Conservation (phyloP, 106 monocot species). For the Xerophyta viscosa region DNA sequence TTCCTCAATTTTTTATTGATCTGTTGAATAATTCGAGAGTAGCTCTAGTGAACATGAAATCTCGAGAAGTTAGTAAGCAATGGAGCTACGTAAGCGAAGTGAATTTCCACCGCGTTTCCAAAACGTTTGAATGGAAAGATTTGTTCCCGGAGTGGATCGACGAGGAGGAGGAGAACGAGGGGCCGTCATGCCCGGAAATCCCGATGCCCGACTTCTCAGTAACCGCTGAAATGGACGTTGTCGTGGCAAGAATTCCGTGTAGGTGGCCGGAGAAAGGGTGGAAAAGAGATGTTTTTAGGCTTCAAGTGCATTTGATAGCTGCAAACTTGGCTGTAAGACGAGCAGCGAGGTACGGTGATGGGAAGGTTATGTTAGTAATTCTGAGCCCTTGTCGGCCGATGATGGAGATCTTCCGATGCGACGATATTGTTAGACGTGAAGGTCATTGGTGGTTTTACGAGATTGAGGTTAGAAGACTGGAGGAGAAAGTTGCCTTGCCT, state of each 20-base stretch:
- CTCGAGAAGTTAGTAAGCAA: constrained; percentile 10
- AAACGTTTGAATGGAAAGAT: constrained; percentile 56
- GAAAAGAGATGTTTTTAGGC: constrained; percentile 50
- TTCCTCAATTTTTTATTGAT: constrained; percentile 18
- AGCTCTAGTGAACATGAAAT: constrained; percentile 50
- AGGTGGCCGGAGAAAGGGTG: constrained; percentile 31
- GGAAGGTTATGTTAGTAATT: constrained; percentile 43
- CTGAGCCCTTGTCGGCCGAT: constrained; percentile 68
- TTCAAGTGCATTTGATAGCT: constrained; percentile 67
- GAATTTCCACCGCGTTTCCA: constrained; percentile 41
- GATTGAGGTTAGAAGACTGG: constrained; percentile 38
- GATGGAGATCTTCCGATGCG: constrained; percentile 75
- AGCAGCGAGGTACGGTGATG: constrained; percentile 30
- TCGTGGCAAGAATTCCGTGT: constrained; percentile 66
- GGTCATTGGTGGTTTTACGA: constrained; percentile 78
- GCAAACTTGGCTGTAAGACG: constrained; percentile 48
- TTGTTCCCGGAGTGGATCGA: constrained; percentile 90
- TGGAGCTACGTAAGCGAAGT: constrained; percentile 19
- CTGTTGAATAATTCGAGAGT: constrained; percentile 14
- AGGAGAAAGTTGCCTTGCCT: constrained; percentile 69
- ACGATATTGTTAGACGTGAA: constrained; percentile 54
- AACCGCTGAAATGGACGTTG: constrained; percentile 51
- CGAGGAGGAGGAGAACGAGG: constrained; percentile 66
- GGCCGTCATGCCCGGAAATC: constrained; percentile 66
- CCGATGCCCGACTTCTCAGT: constrained; percentile 60